Conservation (phyloP, 2,329 filamentous ascomycete species). For the Sordariomycetes sp. region DNA sequence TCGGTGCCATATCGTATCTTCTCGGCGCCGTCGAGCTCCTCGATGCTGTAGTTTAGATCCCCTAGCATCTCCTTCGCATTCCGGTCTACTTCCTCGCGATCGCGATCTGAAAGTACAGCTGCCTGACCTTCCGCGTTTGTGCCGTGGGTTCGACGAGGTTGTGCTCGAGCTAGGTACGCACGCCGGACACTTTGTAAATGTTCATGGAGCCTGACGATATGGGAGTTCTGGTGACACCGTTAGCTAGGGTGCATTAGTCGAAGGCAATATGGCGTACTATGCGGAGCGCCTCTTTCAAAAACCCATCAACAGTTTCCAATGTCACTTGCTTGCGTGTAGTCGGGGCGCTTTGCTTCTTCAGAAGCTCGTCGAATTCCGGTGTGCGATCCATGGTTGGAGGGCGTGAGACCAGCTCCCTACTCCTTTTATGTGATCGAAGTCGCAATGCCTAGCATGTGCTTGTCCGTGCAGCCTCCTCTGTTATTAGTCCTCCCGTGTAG, state of each 20-base stretch:
- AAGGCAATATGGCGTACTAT: slow-evolving; percentile 51
- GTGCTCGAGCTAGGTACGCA: slow-evolving; percentile 79
- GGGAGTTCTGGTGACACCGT: slow-evolving; percentile 55
- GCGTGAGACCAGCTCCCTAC: not conserved
- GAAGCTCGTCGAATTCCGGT: slow-evolving; percentile 56
- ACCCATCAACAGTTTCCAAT: slow-evolving; percentile 62
- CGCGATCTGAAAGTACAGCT: slow-evolving; percentile 62
- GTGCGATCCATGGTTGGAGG: slow-evolving; percentile 50
- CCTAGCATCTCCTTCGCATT: slow-evolving; percentile 79
- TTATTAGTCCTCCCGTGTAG: too few species aligned
- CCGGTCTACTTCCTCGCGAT: slow-evolving; percentile 80
- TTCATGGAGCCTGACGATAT: slow-evolving; percentile 69
- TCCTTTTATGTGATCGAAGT: not conserved
- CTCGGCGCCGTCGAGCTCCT: slow-evolving; percentile 72
- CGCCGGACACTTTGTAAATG: slow-evolving; percentile 80
- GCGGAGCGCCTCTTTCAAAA: slow-evolving; percentile 86
- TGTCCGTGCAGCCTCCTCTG: too few species aligned
- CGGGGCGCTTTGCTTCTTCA: slow-evolving; percentile 48
- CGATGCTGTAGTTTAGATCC: slow-evolving; percentile 75
- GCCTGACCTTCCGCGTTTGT: slow-evolving; percentile 32
- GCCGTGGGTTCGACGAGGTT: slow-evolving; percentile 48
- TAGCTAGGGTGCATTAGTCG: not conserved
- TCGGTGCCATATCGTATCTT: slow-evolving; percentile 71
- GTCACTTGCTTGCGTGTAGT: slow-evolving; percentile 33
- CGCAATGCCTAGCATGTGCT: too few species aligned